Base-by-base conservation (phyloP, 2,329 filamentous ascomycete genomes). In the Mariannaea sp. region DNA sequence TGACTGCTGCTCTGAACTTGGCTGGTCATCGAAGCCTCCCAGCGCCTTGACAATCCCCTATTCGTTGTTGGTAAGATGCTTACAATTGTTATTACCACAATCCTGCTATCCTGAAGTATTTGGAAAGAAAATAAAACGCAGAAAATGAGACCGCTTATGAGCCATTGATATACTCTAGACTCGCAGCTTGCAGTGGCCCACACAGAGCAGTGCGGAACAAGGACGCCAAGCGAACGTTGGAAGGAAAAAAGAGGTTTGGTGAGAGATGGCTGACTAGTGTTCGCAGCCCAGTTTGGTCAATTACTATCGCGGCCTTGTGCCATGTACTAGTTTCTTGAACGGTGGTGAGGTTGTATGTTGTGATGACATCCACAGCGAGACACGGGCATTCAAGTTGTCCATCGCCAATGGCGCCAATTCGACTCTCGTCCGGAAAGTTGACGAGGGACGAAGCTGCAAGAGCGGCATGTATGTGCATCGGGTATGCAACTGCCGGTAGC, bases 1-100 rank as follows among this genome's bases (percentile, higher is more conserved):
- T 30, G 14, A 53, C 29, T 60, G 57, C 49, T 60, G 51, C 26
- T 27, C 20, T 24, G n/a, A 35, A 35, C 16, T 16, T 16, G 14
- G n/a, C n/a, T n/a, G n/a, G n/a, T n/a, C n/a, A n/a, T n/a, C n/a
- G n/a, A 24, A 39, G 16, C 14, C 44, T 20, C 7, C n/a, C 8
- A 14, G 7, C 16, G 33, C 10, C 16, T 22, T n/a, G 5, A 20
- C 8, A 32, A n/a, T 9, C 22, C 16, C 12, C 26, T 7, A 12
- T 29, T 29, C 12, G n/a, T n/a, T n/a, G n/a, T n/a, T n/a, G n/a
- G n/a, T n/a, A n/a, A n/a, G n/a, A n/a, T n/a, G n/a, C n/a, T n/a
- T n/a, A n/a, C n/a, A n/a, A n/a, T n/a, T n/a, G n/a, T n/a, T n/a
- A n/a, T n/a, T n/a, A n/a, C n/a, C n/a, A n/a, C n/a, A n/a, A n/a